phyloP scores from a whole-genome alignment of 768 basidiomycete species.

The Rhodotorula toruloides region DNA sequence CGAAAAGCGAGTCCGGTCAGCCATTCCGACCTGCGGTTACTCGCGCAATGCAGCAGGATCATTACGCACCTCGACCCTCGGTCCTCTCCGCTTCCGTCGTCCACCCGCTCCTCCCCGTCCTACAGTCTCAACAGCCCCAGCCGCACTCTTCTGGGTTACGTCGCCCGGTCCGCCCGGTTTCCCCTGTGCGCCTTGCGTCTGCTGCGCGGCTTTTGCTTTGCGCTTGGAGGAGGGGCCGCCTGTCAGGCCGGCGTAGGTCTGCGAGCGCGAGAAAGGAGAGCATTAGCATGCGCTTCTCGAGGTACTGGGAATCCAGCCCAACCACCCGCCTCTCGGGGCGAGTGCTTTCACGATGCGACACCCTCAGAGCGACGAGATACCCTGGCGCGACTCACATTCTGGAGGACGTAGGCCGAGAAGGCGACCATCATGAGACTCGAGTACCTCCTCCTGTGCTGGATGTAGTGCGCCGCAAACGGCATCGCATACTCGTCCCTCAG shows the following conservation, averaged over 20 bases:
- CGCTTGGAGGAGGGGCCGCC: constrained; percentile 7
- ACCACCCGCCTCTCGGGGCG: no score
- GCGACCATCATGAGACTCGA: constrained; percentile 27
- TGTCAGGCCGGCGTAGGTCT: constrained; percentile 24
- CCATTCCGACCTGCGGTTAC: no score
- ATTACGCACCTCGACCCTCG: constrained; percentile 15
- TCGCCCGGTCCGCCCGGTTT: background rate
- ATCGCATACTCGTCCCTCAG: background rate
- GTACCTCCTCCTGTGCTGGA: constrained; percentile 2
- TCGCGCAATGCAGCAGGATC: no score
- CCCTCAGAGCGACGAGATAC: no score
- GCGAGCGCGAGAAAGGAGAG: background rate
- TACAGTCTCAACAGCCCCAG: no score
- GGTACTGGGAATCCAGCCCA: no score
- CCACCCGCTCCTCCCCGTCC: background rate
- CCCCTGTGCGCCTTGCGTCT: background rate
- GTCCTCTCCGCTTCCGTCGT: background rate
- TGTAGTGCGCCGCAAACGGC: constrained; percentile 1
- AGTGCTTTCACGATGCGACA: no score
- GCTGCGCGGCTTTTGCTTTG: background rate
- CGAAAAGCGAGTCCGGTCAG: no score
- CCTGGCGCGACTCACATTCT: constrained; percentile 8
- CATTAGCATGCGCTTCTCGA: background rate
- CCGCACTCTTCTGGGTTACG: background rate
- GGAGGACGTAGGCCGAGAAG: constrained; percentile 22